Evolutionary conservation across 1,284 basidiomycete species (phyloP).

Genomic region (Malassezia pachydermatis): DNA sequence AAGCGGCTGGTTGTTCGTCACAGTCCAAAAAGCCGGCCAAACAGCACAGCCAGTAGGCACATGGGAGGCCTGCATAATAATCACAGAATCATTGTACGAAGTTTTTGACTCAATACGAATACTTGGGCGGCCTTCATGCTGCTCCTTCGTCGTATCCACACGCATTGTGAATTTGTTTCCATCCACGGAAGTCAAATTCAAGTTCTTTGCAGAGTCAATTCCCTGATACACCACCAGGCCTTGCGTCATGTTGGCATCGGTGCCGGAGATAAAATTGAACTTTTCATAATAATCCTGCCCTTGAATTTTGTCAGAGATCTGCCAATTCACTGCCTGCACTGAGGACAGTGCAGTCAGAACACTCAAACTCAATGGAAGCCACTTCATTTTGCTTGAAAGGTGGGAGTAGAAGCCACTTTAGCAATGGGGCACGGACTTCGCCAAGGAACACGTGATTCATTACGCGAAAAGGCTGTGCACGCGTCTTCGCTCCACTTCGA

Average conservation of each 20-base stretch:
- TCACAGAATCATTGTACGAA: constrained; percentile 35
- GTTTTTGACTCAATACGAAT: constrained; percentile 39
- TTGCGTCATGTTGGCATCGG: constrained; percentile 32
- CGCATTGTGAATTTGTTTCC: constrained; percentile 31
- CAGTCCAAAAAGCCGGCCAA: constrained; percentile 47
- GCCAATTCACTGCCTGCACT: constrained; percentile 17
- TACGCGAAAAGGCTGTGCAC: too few species aligned
- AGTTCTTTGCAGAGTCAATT: constrained; percentile 17
- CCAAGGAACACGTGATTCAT: too few species aligned
- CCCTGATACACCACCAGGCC: constrained; percentile 38
- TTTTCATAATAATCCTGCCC: constrained; percentile 28
- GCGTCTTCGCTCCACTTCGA: too few species aligned
- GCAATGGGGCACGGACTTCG: too few species aligned
- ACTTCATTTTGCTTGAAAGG: background rate
- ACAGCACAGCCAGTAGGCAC: constrained; percentile 37
- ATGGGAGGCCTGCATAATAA: constrained; percentile 40
- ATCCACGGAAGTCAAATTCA: constrained; percentile 37
- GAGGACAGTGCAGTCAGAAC: background rate
- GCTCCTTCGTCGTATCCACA: constrained; percentile 26
- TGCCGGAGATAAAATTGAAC: constrained; percentile 29
- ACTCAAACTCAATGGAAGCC: background rate
- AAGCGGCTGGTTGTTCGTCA: constrained; percentile 23
- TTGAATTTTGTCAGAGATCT: constrained; percentile 13
- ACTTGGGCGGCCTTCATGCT: constrained; percentile 26
- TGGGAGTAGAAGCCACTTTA: too few species aligned